These are phyloP conservation scores for Gossypium gossypioides DNA, from an alignment of 441 rosid species.

Conservation along the genomic window DNA sequence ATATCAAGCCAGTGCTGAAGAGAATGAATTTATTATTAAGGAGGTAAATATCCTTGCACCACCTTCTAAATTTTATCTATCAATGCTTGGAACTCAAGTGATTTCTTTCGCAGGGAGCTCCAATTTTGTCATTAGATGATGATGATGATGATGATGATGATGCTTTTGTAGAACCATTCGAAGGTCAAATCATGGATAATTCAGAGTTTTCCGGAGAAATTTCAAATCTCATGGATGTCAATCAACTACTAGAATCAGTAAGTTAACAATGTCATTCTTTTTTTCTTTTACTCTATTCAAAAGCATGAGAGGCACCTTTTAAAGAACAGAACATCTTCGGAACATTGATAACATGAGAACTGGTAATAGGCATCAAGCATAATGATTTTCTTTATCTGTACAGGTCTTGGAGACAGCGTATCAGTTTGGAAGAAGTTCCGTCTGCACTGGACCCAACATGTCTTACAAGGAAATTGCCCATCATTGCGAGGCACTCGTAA, in stretches of 20 bases:
- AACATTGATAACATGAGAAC: not conserved
- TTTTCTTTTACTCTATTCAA: not conserved
- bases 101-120: slow-evolving; percentile 28
- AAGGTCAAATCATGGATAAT: slow-evolving; percentile 25
- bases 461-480: slow-evolving; percentile 55
- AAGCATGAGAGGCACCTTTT: not conserved
- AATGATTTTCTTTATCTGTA: not conserved
- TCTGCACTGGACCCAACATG: slow-evolving; percentile 40
- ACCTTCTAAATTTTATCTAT: not conserved
- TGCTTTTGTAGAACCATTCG: slow-evolving; percentile 30
- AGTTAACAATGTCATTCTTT: slow-evolving; percentile 8
- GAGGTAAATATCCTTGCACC: slow-evolving; percentile 20
- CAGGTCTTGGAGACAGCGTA: slow-evolving; percentile 49
- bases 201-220: slow-evolving; percentile 19
- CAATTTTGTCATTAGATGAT: slow-evolving; percentile 29
- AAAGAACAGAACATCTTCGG: not conserved
- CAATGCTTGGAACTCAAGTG: slow-evolving; percentile 2
- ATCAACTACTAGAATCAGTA: slow-evolving; percentile 66
- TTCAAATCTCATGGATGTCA: slow-evolving; percentile 41
- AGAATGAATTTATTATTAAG: slow-evolving; percentile 19
- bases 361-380: not conserved
- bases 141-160: slow-evolving; percentile 32
- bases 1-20: slow-evolving; percentile 32
- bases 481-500: slow-evolving; percentile 56
- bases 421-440: slow-evolving; percentile 50